Conservation (phyloP, 441 rosid genomes). For the Lepidium campestre region DNA sequence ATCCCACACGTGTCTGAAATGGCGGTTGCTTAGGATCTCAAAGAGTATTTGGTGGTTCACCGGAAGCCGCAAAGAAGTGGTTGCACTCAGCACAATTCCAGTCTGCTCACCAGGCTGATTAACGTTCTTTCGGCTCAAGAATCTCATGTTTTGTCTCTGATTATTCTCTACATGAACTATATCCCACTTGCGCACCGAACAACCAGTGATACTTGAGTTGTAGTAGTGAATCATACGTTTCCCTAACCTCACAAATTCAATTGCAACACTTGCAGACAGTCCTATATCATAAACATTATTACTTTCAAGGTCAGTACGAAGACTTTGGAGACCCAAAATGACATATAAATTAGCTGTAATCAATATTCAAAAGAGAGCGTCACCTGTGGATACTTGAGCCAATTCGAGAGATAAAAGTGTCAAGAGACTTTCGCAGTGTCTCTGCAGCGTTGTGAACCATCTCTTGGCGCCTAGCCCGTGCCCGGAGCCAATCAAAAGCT, state of each 20-base stretch:
- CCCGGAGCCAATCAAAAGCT: constrained; percentile 30
- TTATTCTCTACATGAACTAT: constrained; percentile 20
- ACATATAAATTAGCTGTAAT: neutral
- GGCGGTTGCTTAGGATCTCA: constrained; percentile 31
- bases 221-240: constrained; percentile 42
- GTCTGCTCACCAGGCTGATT: constrained; percentile 33
- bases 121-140: constrained; percentile 30
- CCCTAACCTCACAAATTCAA: constrained; percentile 40
- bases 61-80: constrained; percentile 45
- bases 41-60: constrained; percentile 27
- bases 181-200: constrained; percentile 36
- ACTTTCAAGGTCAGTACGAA: neutral
- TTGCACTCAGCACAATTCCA: constrained; percentile 37
- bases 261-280: constrained; percentile 21
- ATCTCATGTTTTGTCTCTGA: constrained; percentile 27
- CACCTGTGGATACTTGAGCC: constrained; percentile 26
- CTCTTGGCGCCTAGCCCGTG: constrained; percentile 44
- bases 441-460: constrained; percentile 44
- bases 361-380: neutral
- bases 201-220: constrained; percentile 32
- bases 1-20: constrained; percentile 39
- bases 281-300: constrained; percentile 18
- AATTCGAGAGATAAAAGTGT: constrained; percentile 13
- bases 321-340: neutral
- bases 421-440: constrained; percentile 32